Conservation (phyloP, 2,329 filamentous ascomycete genomes). For the Aspergillus pseudonomiae region DNA sequence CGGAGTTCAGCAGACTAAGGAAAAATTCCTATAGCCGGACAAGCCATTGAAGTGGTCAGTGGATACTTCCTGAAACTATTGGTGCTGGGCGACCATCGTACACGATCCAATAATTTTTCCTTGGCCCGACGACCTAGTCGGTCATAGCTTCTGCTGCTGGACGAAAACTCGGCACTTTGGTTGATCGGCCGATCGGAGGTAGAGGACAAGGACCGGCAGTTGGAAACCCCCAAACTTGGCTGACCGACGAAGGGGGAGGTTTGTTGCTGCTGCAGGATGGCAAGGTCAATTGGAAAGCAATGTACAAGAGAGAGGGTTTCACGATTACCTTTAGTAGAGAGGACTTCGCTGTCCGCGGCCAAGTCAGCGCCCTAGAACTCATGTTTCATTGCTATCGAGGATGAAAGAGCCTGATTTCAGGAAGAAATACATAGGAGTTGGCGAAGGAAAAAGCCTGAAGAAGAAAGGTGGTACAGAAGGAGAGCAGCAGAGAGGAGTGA, state of each 20-base stretch:
- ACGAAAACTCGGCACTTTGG: slow-evolving; percentile 37
- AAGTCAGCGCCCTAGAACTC: slow-evolving; percentile 37
- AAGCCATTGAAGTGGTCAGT: slow-evolving; percentile 11
- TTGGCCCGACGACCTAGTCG: slow-evolving; percentile 44
- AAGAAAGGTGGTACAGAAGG: slow-evolving; percentile 10
- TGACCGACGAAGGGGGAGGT: slow-evolving; percentile 19
- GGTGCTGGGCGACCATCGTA: slow-evolving; percentile 19
- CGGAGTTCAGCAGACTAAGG: slow-evolving; percentile 81
- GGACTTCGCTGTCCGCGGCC: slow-evolving; percentile 34
- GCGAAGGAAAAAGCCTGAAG: slow-evolving; percentile 1
- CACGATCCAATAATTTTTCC: slow-evolving; percentile 49
- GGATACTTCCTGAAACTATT: background rate
- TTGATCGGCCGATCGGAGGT: slow-evolving; percentile 23
- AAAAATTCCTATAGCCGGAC: slow-evolving; percentile 69
- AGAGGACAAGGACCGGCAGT: slow-evolving; percentile 22
- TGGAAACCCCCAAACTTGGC: background rate
- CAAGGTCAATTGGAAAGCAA: slow-evolving; percentile 7
- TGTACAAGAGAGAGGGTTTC: background rate
- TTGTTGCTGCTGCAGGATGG: slow-evolving; percentile 22
- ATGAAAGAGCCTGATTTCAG: slow-evolving; percentile 12
- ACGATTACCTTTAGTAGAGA: slow-evolving; percentile 32
- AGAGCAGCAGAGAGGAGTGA: slow-evolving; percentile 11
- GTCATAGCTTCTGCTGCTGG: slow-evolving; percentile 29
- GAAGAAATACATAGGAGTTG: slow-evolving; percentile 20
- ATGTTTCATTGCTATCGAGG: slow-evolving; percentile 32